These are phyloP conservation scores for Lactarius indigo DNA, from an alignment of 768 basidiomycete species.

Conservation along the genomic window DNA sequence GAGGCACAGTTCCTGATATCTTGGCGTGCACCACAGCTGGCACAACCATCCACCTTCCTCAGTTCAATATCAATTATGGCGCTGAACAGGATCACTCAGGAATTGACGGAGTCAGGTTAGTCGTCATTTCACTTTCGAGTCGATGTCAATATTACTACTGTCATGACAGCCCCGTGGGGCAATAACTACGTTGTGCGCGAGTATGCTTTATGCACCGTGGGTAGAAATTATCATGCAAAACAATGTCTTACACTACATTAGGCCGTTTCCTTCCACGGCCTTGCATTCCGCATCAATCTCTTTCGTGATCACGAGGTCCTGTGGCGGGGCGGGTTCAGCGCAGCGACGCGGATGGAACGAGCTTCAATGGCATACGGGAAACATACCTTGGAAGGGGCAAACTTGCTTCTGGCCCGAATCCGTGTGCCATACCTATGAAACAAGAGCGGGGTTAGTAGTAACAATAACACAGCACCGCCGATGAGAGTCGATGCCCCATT, in stretches of 20 bases:
- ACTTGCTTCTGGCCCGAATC: slow-evolving; percentile 10
- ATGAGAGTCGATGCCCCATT: slow-evolving; percentile 20
- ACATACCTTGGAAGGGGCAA: slow-evolving; percentile 17
- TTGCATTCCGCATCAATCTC: not conserved
- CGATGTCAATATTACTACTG: not conserved
- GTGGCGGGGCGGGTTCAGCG: not conserved
- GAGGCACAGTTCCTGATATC: not conserved
- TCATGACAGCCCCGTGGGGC: not conserved
- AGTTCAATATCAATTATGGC: not conserved
- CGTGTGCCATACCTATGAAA: slow-evolving; percentile 16
- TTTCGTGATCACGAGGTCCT: slow-evolving; percentile 3
- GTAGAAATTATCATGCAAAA: not conserved
- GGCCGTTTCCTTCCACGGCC: not conserved
- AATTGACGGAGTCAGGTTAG: no score
- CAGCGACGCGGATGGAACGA: not conserved
- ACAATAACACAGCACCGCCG: not conserved
- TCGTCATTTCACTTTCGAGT: not conserved
- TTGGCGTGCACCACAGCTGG: not conserved
- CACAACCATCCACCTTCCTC: not conserved
- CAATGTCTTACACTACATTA: not conserved
- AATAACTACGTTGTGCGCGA: not conserved
- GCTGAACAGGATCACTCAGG: not conserved
- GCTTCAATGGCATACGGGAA: no score
- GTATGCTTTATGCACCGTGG: not conserved
- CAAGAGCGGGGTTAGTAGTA: slow-evolving; percentile 13